A percentile compares a stretch with the other conserved stretches of the same genome.
Evolutionary conservation across 371 early-diverging fungal genomes (phyloP).

Genomic region (Smittium culicis): DNA sequence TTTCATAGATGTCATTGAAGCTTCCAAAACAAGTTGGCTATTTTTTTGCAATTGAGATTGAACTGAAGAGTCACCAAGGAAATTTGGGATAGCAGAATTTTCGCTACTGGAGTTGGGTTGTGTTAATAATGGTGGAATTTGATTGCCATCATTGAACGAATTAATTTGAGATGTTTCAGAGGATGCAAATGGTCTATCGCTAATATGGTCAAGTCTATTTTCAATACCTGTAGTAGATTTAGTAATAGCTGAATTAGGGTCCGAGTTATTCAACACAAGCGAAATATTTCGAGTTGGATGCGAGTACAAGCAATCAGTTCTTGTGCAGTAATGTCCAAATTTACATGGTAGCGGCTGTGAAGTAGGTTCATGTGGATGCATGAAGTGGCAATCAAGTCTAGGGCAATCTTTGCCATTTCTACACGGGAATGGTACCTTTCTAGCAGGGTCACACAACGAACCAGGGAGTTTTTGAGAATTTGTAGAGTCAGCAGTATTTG

Average conservation of each 20-base stretch:
- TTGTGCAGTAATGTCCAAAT: slow-evolving; percentile 5
- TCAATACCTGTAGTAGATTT: not conserved
- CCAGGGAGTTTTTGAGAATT: not conserved
- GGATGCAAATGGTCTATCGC: slow-evolving; percentile 2
- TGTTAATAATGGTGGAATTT: not conserved
- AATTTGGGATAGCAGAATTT: not conserved
- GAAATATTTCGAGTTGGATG: slow-evolving; percentile 2
- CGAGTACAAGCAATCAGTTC: not conserved
- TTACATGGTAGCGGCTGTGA: not conserved
- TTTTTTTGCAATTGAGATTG: not conserved
- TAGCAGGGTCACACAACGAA: not conserved
- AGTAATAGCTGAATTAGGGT: not conserved
- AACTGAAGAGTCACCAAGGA: not conserved
- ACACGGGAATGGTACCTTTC: slow-evolving; percentile 4
- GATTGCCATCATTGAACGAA: not conserved
- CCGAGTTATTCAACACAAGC: not conserved
- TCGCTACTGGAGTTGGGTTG: not conserved
- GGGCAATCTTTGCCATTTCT: not conserved
- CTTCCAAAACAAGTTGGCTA: not conserved
- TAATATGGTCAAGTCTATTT: slow-evolving; percentile 4
- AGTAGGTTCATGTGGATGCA: slow-evolving; percentile 3
- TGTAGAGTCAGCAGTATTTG: not conserved
- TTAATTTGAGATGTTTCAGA: not conserved
- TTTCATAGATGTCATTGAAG: not conserved
- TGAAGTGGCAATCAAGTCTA: slow-evolving; percentile 4